Evolutionary conservation across 2,329 filamentous ascomycete species (phyloP).

Genomic region (Didymella lethalis): DNA sequence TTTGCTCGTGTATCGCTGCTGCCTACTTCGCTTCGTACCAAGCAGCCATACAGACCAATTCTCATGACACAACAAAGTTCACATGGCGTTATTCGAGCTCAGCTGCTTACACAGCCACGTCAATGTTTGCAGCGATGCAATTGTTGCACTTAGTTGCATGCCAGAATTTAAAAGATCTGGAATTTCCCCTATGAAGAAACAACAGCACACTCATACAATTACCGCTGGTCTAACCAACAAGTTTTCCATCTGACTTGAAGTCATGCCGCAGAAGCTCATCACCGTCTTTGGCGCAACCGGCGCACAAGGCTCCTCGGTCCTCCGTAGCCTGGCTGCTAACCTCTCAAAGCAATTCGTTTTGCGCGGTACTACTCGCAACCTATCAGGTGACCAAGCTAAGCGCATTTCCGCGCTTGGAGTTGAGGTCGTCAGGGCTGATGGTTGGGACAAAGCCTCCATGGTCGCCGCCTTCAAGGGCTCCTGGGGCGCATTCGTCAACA

Average conservation of each 20-base stretch:
- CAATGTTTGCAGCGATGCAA: not conserved
- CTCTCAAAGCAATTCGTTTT: not conserved
- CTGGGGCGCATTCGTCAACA: not conserved
- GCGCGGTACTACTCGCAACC: not conserved
- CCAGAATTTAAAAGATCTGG: not conserved
- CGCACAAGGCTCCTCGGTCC: not conserved
- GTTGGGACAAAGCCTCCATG: not conserved
- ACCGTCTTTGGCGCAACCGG: not conserved
- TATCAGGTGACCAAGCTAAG: not conserved
- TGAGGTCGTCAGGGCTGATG: not conserved
- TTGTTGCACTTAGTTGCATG: not conserved
- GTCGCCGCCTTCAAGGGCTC: not conserved
- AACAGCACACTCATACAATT: too few relatives aligned
- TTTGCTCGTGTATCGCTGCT: not conserved
- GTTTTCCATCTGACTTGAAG: not conserved
- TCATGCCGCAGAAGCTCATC: not conserved
- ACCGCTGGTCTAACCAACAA: not conserved
- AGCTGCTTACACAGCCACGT: not conserved
- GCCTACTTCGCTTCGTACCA: not conserved
- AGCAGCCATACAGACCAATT: not conserved
- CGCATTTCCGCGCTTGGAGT: not conserved
- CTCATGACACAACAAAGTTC: not conserved
- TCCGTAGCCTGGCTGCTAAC: not conserved
- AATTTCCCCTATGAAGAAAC: not conserved
- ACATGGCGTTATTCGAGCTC: not conserved